These are phyloP conservation scores for Saitozyma podzolica DNA, from an alignment of 768 basidiomycete species.

Conservation along the genomic window DNA sequence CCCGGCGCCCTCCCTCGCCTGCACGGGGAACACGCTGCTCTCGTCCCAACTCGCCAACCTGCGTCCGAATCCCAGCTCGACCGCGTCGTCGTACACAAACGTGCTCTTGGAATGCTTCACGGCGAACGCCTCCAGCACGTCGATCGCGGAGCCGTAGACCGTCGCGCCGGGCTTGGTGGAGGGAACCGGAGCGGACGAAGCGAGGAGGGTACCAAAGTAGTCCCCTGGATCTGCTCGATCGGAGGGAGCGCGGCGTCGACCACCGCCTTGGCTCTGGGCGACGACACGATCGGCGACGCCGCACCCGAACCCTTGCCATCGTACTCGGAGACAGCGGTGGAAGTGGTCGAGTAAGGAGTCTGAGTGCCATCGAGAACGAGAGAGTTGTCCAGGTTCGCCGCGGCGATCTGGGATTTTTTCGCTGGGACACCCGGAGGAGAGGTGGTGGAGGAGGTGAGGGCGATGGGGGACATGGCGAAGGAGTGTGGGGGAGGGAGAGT, in stretches of 20 bases:
- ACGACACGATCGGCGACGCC: slow-evolving; percentile 3
- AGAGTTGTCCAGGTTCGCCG: slow-evolving; percentile 24
- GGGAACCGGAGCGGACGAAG: slow-evolving; percentile 27
- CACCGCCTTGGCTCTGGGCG: slow-evolving; percentile 10
- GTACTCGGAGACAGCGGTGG: slow-evolving; percentile 44
- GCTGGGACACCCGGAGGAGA: slow-evolving; percentile 35
- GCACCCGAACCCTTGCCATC: slow-evolving; percentile 19
- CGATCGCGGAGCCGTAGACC: slow-evolving; percentile 41
- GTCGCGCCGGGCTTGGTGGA: slow-evolving; percentile 33
- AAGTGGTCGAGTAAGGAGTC: slow-evolving; percentile 42
- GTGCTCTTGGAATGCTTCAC: slow-evolving; percentile 33
- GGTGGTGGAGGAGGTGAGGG: slow-evolving; percentile 40
- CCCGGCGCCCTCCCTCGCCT: slow-evolving; percentile 44
- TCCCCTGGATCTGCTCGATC: slow-evolving; percentile 17
- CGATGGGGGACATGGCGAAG: slow-evolving; percentile 36
- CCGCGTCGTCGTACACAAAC: slow-evolving; percentile 51
- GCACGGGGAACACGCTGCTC: slow-evolving; percentile 27
- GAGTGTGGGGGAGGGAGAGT: too few species aligned
- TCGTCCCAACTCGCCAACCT: slow-evolving; percentile 13
- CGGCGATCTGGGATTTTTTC: slow-evolving; percentile 31
- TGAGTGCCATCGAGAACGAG: slow-evolving; percentile 33
- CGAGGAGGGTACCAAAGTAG: slow-evolving; percentile 36
- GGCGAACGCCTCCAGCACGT: slow-evolving; percentile 43
- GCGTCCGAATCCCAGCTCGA: slow-evolving; percentile 44
- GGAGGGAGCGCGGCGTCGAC: slow-evolving; percentile 28